Base-by-base conservation (phyloP, 768 basidiomycete genomes). In the Rhizopogon roseolus region DNA sequence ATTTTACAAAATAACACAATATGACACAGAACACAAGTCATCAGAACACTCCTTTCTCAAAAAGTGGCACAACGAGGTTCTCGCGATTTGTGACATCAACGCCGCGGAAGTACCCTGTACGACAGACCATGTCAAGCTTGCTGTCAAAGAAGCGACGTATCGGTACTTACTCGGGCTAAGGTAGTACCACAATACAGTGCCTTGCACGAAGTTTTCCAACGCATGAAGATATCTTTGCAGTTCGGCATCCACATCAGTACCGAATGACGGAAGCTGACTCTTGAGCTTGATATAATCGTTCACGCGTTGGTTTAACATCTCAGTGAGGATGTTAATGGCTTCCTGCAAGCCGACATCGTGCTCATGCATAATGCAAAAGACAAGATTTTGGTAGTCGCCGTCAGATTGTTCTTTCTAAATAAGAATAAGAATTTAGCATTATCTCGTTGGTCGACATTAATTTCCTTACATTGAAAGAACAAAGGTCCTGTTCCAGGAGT, bases 181-280 rank as follows among this genome's bases (percentile, higher is more conserved):
- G 41, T 73, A 73, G 55, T 73, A 73, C 71, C 71, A 73, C 50
- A 73, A 37, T 14, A 73, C 70, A 9, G 71, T 73, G 16, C 71
- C 71, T 48, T 73, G 71, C 1, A 67, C 66, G 41, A 73, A 73
- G 55, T 72, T 71, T 51, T 73, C 71, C 13, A 73, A 55, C 5
- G 72, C 72, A 37, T 58, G 53, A 55, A 69, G 49, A 55, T 73
- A 73, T n/a, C 62, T 58, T 9, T 52, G 62, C 17, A 73, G 59
- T 19, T 72, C 71, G n/a, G 53, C 54, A 50, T 73, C 72, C 25
- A 68, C 69, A 0, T 70, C 65, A 11, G 60, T 38, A 1, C 71
- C 71, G 41, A 73, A 73, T 3, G 71, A 71, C 2, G 72, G 71
- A 8, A 73, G 46, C 17, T 61, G 59, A 5, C 41, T 62, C 63